Base-by-base conservation (phyloP, 192 early-diverging fungal species). In the Rhizophagus clarus region DNA sequence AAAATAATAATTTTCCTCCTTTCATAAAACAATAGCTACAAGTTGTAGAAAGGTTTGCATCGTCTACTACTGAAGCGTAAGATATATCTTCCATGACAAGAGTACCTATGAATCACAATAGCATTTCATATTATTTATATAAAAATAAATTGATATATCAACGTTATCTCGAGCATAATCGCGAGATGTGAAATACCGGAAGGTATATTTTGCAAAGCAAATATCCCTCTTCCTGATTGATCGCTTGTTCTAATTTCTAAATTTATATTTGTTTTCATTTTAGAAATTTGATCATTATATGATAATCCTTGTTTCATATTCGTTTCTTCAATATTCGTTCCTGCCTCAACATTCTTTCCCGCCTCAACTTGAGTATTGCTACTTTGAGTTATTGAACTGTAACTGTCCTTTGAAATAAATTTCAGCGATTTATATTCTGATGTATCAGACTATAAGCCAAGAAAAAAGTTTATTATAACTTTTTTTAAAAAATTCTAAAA, bases 31-130 rank as follows among this genome's bases (percentile, higher is more conserved):
- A 80, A 42, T 51, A 2, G 37, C 79, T 80, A 42, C 79, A 80
- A 11, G 11, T n/a, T 28, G 17, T 51, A 24, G 37, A 77, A 62
- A 80, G 29, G 34, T 80, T 80, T 11, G 9, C 0, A 56, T 80
- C 79, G 40, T 80, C 79, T 14, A 80, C 70, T 4, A 80, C 79
- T 6, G 79, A 72, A 26, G 70, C 51, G 14, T 76, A 80, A 12
- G 79, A 47, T 26, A 26, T 47, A 17, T 75, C 79, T 74, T 80
- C 74, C 14, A 80, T 42, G 4, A 80, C 22, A 26, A 66, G 49
- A n/a, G 78, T 37, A 10, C 73, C 71, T 80, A 22, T 17, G 14
- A 67, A 67, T 31, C 29, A 67, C 3, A 12, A 45, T 45, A 45
- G 42, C 42, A 45, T 31, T 32, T 67, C 29, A 67, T 31, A 66